Base-by-base conservation (phyloP, 2,329 filamentous ascomycete species). In the Aphanoascus verrucosus region DNA sequence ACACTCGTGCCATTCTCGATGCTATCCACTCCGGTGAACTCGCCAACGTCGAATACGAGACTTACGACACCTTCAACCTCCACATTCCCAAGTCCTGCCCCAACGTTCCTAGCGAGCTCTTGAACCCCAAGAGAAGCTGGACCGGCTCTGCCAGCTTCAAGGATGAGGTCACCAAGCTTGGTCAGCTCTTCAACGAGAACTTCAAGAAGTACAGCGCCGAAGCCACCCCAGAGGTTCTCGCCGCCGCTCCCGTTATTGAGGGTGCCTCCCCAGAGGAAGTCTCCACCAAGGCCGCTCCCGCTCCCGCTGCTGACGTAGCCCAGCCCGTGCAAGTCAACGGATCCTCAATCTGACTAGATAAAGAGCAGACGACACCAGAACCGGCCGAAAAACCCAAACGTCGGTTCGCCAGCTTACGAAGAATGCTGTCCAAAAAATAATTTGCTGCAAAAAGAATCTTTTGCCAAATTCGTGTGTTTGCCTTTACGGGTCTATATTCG, bases 1-100 rank as follows among this genome's bases (percentile, higher is more conserved):
- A 97, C 79, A 98, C 93, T 38, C 90, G 93, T 65, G 91, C 93
- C 65, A 97, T 98, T 70, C 84, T 98, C 64, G 91, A 98, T 72
- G 86, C 91, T 69, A 96, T 98, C 75, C 93, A 98, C 84, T 90
- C 82, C 50, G 93, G 93, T 63, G 88, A 95, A 75, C 87, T 98
- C 62, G 89, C 89, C 67, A 86, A 94, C 64, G 85, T 81, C 58
- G 85, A 94, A 73, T 98, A 88, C 75, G 93, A 98, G 79, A 88
- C 77, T 61, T 98, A 98, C 76, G 88, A 89, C 40, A 84, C 89
- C 60, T 98, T 98, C 84, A 95, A 96, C 79, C 85, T 98, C 55
- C 81, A 85, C 67, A 88, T 98, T n/a, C 93, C 93, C 71, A 96
- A 85, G 77, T 76, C 82, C 48, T 97, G 91, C 80, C 82, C 86